Base-by-base conservation (phyloP, 1,284 basidiomycete genomes). In the Phenoliferia sp. region DNA sequence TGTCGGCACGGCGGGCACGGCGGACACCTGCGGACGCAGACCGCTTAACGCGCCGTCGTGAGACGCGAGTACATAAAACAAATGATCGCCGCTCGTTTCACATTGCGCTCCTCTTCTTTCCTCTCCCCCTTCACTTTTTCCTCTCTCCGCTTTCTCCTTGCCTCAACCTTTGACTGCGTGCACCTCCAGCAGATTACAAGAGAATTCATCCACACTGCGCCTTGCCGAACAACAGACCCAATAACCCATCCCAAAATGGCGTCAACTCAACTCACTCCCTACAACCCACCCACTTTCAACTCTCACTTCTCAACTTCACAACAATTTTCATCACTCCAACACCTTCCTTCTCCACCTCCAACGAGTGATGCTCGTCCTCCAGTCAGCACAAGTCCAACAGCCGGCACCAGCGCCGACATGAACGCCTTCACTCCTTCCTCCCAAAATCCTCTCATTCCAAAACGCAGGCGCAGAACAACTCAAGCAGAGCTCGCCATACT, bases 401-500 rank as follows among this genome's bases (percentile, higher is more conserved):
- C n/a, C n/a, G n/a, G n/a, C n/a, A n/a, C n/a, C n/a, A n/a, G n/a
- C n/a, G n/a, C n/a, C n/a, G n/a, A n/a, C n/a, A n/a, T n/a, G n/a
- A n/a, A n/a, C n/a, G n/a, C n/a, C n/a, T n/a, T n/a, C n/a, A 12
- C 39, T 44, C 39, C 39, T 44, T 44, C 39, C n/a, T n/a, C n/a
- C n/a, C n/a, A 69, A 36, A 65, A 73, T 58, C 71, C 71, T 28
- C 57, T 73, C 31, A 71, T 73, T 39, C 72, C 72, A 17, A 71
- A 72, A 31, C 62, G 66, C 7, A 64, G 73, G 31, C 61, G 73
- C 10, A 68, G 74, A 3, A 71, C 75, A 4, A 76, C 77, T 0
- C 68, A 75, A 34, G 65, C 77, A 28, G 70, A 77, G 4, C 70
- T 75, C 22, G 78, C 78, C 61, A 59, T 72, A 22, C 72, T 76